phyloP scores from a whole-genome alignment of 2,329 filamentous ascomycete genomes.

The Penicillium griseofulvum region DNA sequence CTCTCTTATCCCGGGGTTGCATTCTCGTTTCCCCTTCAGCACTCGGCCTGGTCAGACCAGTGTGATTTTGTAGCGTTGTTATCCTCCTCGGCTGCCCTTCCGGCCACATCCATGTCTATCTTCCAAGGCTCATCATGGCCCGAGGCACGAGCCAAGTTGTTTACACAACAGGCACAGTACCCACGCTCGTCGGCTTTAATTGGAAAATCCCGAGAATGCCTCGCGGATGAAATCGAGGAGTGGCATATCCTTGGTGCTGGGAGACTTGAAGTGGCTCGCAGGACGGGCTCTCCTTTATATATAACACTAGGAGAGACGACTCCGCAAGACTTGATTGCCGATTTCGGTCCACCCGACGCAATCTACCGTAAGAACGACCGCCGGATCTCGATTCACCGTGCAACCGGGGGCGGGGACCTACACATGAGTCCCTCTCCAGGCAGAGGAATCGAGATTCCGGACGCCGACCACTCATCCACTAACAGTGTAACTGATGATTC shows the following conservation, averaged over 20 bases:
- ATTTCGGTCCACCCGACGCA: constrained; percentile 88
- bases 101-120: constrained; percentile 82
- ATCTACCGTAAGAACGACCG: constrained; percentile 91
- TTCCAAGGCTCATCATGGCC: constrained; percentile 91
- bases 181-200: constrained; percentile 69
- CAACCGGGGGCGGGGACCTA: constrained; percentile 31
- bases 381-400: constrained; percentile 75
- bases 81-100: constrained; percentile 71
- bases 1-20: constrained; percentile 93
- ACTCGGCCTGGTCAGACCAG: constrained; percentile 68
- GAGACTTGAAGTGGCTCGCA: constrained; percentile 71
- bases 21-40: constrained; percentile 80
- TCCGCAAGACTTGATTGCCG: constrained; percentile 84
- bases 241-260: constrained; percentile 76
- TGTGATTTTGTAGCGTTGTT: constrained; percentile 83
- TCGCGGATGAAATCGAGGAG: constrained; percentile 85
- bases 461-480: constrained; percentile 72
- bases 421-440: constrained; percentile 38
- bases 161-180: constrained; percentile 70
- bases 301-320: constrained; percentile 82
- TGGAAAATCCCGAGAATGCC: constrained; percentile 69
- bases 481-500: constrained; percentile 69
- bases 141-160: constrained; percentile 72
- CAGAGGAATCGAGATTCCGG: constrained; percentile 49
- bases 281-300: constrained; percentile 64